phyloP scores from a whole-genome alignment of 2,329 filamentous ascomycete genomes.

The Coniella vitis region DNA sequence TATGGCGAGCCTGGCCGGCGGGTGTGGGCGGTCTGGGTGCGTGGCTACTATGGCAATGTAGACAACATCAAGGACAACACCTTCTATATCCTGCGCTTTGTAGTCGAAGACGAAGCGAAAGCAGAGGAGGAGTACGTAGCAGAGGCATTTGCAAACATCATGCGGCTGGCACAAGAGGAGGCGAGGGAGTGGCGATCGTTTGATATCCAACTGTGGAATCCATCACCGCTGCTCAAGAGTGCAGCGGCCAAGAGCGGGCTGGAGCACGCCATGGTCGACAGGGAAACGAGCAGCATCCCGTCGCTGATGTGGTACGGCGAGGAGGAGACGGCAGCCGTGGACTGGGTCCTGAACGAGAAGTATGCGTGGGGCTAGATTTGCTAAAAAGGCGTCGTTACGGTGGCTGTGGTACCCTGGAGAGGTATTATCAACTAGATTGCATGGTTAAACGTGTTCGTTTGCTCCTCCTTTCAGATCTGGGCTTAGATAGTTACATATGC shows the following conservation, averaged over 20 bases:
- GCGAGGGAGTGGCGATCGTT: constrained; percentile 65
- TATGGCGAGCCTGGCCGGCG: constrained; percentile 45
- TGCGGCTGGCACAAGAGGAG: constrained; percentile 61
- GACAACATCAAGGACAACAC: constrained; percentile 54
- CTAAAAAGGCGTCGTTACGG: not conserved
- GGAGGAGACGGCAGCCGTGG: constrained; percentile 44
- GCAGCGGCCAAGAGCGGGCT: constrained; percentile 44
- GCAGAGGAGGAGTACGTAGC: constrained; percentile 36
- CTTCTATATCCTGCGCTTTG: constrained; percentile 62
- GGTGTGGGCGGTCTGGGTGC: constrained; percentile 70
- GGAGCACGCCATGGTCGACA: constrained; percentile 41
- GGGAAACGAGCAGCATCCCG: constrained; percentile 62
- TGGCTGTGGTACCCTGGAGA: not conserved
- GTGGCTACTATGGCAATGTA: constrained; percentile 54
- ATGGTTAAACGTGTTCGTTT: not conserved
- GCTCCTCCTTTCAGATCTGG: not conserved
- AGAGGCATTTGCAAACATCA: constrained; percentile 52
- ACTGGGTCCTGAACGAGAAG: constrained; percentile 73
- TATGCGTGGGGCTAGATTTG: constrained; percentile 62
- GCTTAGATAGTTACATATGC: too few relatives aligned
- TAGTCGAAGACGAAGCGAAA: constrained; percentile 50
- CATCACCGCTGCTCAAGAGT: constrained; percentile 44
- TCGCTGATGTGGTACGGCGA: constrained; percentile 66
- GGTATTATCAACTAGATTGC: not conserved
- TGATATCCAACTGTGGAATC: constrained; percentile 79